A percentile compares a stretch with the other conserved stretches of the same genome.
Conservation (phyloP, 345 rosid species). For the Streptanthus diversifolius region DNA sequence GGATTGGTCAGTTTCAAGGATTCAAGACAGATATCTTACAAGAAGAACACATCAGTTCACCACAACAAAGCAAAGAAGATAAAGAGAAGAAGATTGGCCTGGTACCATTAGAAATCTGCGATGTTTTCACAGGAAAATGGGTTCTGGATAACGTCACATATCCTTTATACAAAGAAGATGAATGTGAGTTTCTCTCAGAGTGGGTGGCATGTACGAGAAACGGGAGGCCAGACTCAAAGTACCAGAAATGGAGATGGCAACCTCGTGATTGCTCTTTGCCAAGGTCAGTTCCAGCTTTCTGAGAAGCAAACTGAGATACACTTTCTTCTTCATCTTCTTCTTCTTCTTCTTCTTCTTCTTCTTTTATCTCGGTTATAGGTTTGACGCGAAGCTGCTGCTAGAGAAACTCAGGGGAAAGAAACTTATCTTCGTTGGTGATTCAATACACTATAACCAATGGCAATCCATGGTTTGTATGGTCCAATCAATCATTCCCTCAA, state of each 20-base stretch:
- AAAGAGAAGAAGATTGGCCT: constrained; percentile 23
- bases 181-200: constrained; percentile 62
- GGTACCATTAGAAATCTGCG: constrained; percentile 50
- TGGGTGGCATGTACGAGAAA: constrained; percentile 68
- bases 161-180: constrained; percentile 71
- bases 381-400: constrained; percentile 47
- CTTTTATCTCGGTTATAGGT: constrained; percentile 35
- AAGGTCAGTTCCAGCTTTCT: constrained; percentile 37
- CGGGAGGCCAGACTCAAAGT: constrained; percentile 74
- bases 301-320: background rate
- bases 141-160: constrained; percentile 56
- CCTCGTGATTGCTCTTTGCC: constrained; percentile 86
- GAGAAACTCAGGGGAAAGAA: constrained; percentile 60
- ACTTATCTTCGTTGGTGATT: constrained; percentile 68
- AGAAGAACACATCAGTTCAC: constrained; percentile 14
- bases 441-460: constrained; percentile 62
- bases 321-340: background rate
- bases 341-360: background rate
- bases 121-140: constrained; percentile 79
- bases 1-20: constrained; percentile 31
- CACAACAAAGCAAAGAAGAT: constrained; percentile 5
- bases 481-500: constrained; percentile 43
- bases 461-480: constrained; percentile 64
- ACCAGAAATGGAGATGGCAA: constrained; percentile 96
- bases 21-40: background rate